Conservation (phyloP, 768 basidiomycete genomes). For the Udeniomyces megalosporus region DNA sequence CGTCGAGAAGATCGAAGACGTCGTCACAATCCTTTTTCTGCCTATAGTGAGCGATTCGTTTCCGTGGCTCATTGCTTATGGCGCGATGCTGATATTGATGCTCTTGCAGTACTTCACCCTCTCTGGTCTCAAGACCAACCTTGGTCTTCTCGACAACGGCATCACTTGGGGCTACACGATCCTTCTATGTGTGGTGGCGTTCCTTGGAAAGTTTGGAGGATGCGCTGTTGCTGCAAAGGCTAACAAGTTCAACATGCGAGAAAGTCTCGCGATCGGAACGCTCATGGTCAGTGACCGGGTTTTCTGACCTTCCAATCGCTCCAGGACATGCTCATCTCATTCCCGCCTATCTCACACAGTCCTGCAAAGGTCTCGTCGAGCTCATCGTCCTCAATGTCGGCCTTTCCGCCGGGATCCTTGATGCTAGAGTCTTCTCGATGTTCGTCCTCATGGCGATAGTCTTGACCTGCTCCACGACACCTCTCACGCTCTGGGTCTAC, state of each 20-base stretch:
- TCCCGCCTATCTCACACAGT: not conserved
- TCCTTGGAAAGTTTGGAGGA: constrained; percentile 60
- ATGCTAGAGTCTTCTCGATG: constrained; percentile 61
- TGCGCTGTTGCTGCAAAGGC: constrained; percentile 45
- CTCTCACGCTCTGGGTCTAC: constrained; percentile 61
- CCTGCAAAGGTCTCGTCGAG: constrained; percentile 45
- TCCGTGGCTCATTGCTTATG: not conserved
- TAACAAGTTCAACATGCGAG: constrained; percentile 55
- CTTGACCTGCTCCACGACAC: constrained; percentile 41
- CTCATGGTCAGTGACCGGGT: constrained; percentile 46
- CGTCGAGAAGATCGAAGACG: constrained; percentile 73
- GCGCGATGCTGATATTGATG: not conserved
- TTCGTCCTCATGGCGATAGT: constrained; percentile 46
- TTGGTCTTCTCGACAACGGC: constrained; percentile 58
- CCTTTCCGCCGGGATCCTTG: constrained; percentile 50
- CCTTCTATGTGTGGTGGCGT: constrained; percentile 56
- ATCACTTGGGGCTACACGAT: constrained; percentile 64
- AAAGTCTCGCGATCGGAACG: constrained; percentile 64
- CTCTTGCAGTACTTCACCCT: constrained; percentile 64
- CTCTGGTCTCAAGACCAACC: constrained; percentile 65
- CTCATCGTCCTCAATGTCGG: constrained; percentile 87
- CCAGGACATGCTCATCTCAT: not conserved
- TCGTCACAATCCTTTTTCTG: constrained; percentile 58
- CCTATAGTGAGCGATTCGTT: constrained; percentile 33
- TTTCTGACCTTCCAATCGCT: not conserved